A percentile compares a stretch with the other conserved stretches of the same genome.
Conservation (phyloP, 2,329 filamentous ascomycete species). For the Fusarium sp. region DNA sequence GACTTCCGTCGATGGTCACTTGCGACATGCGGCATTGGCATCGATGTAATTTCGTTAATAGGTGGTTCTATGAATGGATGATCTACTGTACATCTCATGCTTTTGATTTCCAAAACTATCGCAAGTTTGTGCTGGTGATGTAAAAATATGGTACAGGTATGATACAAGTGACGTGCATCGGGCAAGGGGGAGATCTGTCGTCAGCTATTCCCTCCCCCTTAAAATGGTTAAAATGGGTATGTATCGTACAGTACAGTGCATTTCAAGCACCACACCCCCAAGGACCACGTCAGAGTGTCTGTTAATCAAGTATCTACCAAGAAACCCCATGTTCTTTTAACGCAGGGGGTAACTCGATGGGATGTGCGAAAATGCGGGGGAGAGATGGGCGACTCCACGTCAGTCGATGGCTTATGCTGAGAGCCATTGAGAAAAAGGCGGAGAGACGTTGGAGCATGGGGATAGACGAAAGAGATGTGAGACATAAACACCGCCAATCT, state of each 20-base stretch:
- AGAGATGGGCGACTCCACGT: constrained; percentile 21
- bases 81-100: constrained; percentile 31
- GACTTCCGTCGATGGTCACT: constrained; percentile 19
- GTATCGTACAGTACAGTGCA: constrained; percentile 1
- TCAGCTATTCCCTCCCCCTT: neutral
- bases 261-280: neutral
- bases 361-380: constrained; percentile 32
- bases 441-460: neutral
- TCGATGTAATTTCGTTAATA: constrained; percentile 2
- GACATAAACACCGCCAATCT: constrained; percentile 21
- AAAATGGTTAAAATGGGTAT: neutral
- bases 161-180: constrained; percentile 27
- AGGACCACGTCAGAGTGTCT: constrained; percentile 12
- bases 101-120: constrained; percentile 6
- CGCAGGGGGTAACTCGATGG: constrained; percentile 23
- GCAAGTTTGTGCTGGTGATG: constrained; percentile 7
- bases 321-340: constrained; percentile 24
- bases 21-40: constrained; percentile 5
- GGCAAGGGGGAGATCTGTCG: constrained; percentile 16
- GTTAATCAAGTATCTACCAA: constrained; percentile 22
- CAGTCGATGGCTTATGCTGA: constrained; percentile 9
- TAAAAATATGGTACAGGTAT: constrained; percentile 16
- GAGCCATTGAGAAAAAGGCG: constrained; percentile 12
- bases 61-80: constrained; percentile 3
- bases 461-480: neutral